Percentiles rank a stretch among this genome's conserved stretches.
phyloP scores from a whole-genome alignment of 1,284 basidiomycete genomes.

The Trametes sp. region DNA sequence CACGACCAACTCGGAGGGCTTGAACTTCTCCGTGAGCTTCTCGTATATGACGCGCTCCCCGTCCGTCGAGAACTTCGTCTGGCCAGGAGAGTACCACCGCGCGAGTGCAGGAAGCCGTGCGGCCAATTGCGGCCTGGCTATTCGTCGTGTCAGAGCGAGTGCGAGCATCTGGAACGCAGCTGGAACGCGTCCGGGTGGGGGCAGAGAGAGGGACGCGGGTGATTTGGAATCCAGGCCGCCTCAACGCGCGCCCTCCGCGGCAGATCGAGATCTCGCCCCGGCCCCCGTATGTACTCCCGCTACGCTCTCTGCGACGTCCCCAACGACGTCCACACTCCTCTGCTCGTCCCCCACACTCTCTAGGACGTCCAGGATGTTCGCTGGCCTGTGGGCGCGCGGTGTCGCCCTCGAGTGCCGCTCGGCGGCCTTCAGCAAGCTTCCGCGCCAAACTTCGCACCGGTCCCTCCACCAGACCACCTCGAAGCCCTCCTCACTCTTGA shows the following conservation, averaged over 20 bases:
- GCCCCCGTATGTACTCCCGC: background rate
- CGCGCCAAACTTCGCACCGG: constrained; percentile 29
- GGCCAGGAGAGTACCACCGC: constrained; percentile 23
- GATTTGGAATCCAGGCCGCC: constrained; percentile 11
- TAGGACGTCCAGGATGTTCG: constrained; percentile 22
- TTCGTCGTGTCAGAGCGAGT: constrained; percentile 37
- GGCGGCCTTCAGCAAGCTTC: constrained; percentile 21
- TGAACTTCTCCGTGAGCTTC: constrained; percentile 79
- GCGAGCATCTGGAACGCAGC: constrained; percentile 40
- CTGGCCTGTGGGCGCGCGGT: constrained; percentile 32
- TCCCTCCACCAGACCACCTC: constrained; percentile 30
- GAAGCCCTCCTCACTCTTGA: constrained; percentile 8
- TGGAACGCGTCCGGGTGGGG: constrained; percentile 20
- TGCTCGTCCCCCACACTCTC: constrained; percentile 5
- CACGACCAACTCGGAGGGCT: constrained; percentile 80
- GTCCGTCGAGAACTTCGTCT: constrained; percentile 46
- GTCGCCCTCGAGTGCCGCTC: constrained; percentile 32
- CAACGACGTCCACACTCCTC: background rate
- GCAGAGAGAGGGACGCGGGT: constrained; percentile 10
- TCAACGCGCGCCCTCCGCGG: constrained; percentile 3
- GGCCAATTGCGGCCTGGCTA: constrained; percentile 31
- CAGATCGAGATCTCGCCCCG: constrained; percentile 21
- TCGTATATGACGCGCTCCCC: constrained; percentile 76
- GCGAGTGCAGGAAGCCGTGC: constrained; percentile 15
- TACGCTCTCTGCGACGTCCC: constrained; percentile 2